Base-by-base conservation (phyloP, 371 early-diverging fungal species). In the Lichtheimia corymbifera region DNA sequence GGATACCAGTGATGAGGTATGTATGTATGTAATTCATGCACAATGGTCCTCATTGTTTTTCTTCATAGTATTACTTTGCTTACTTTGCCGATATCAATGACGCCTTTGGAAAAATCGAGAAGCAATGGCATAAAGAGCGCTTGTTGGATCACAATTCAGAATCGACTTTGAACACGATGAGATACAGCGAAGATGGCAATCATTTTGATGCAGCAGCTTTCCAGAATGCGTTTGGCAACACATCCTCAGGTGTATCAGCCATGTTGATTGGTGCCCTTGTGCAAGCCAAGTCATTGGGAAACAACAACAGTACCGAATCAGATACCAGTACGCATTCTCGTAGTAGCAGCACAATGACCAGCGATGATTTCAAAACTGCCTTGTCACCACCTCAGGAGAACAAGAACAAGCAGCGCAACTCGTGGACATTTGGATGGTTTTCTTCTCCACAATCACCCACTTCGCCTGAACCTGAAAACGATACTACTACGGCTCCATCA, bases 31-130 rank as follows among this genome's bases (percentile, higher is more conserved):
- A 22, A 22, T n/a, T 28, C 6, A n/a, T 35, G 41, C 12, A 24
- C 22, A 24, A 41, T 20, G 45, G 13, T n/a, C 45, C 15, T 45
- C 17, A 18, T 45, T 45, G 45, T 25, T 52, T 22, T 11, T 24
- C 28, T 3, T 40, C 13, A 5, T 71, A 87, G 88, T 89, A 88
- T 50, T 86, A 80, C 51, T 90, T 89, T 70, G 77, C 88, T 0
- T 90, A 84, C 63, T 89, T 88, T 51, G 72, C 71, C 6, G 72
- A 83, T 28, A 74, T 79, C 7, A 55, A 73, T 17, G 65, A 50
- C 14, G 70, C 80, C 0, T 64, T 70, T 50, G 60, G 35, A 0
- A 64, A 67, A 12, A 58, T 77, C 47, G 58, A 68, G 49, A 50
- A 47, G 5, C 65, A 64, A 22, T 60, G 69, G 65, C 49, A 55